Evolutionary conservation across 768 basidiomycete genomes (phyloP), one percentile per base, ranked within the genome.

Genomic region (Podaxis rugospora): DNA sequence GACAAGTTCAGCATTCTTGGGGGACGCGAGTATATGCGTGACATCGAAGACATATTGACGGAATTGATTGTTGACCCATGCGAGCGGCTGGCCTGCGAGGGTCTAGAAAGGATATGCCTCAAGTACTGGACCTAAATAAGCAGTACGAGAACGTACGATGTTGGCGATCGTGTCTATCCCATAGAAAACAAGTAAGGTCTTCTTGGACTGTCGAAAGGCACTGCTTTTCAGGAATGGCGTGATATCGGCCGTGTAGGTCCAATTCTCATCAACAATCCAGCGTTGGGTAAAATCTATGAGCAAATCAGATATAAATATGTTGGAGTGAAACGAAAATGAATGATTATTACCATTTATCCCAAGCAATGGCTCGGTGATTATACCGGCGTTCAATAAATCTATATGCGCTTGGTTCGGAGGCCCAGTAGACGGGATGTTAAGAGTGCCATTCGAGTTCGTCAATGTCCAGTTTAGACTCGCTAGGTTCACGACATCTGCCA

Each of bases 21-120:
- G 71, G 10, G 75, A 68, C 0, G 67, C 64, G 14, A 82, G 67
- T n/a, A 76, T 67, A 18, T 74, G 70, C 2, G 83, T 76, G 5
- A 85, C 75, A 57, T 86, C 83, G 62, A 77, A 84, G 10, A 73
- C 74, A 64, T 83, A 82, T 68, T 83, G 83, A 37, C 74, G 76
- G 68, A 85, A 85, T 64, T 83, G 77, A 64, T 85, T 83, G 68
- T 81, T 79, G 32, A 83, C 81, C 83, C 83, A 84, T 16, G 81
- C 79, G 21, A 86, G 71, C 4, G 83, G 78, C 27, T 82, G 75
- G 7, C 78, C 80, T 5, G 76, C 76, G 5, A 85, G 70, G 9
- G 78, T 83, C 83, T 83, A 55, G 27, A 27, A 46, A n/a, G 49
- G 16, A 18, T 35, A 23, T 4, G 28, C 35, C 39, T 49, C 9